Base-by-base conservation (phyloP, 768 basidiomycete species). In the Lenzites betulinus region DNA sequence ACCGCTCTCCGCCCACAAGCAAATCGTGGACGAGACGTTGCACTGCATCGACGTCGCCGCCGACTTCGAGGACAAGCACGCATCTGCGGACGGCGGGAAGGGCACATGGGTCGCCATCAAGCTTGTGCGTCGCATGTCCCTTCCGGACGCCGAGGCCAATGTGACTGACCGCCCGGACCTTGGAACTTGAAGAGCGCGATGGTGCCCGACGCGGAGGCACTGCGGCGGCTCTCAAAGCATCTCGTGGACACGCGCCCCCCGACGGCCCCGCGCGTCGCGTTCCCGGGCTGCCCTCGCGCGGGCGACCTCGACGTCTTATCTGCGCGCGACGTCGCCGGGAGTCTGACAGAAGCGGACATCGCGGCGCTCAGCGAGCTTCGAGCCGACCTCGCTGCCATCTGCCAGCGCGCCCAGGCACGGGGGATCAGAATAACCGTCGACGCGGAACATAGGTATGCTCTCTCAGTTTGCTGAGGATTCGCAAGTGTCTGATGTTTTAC, bases 31-130 rank as follows among this genome's bases (percentile, higher is more conserved):
- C 22, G 94, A 96, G 75, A 90, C 90, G 69, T 76, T 93, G 33
- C 80, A 78, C 51, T 87, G 85, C 59, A 85, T 96, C 47, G 86
- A 94, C 60, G 83, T 89, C 15, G 88, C 88, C 0, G 94, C 89
- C 5, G 85, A 89, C 62, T 94, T 93, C 67, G 93, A 97, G 70
- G 86, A 87, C 25, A 65, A 69, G 49, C 62, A 55, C 41, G 56
- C 63, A 25, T 26, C 46, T 58, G 43, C 49, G 57, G 51, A 64
- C 3, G 64, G 64, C 7, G 81, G 81, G 6, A 77, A 88, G 20
- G 78, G 83, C 62, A 92, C 90, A 0, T 93, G 91, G 85, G 87
- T 96, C 18, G 92, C 94, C 0, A 73, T 96, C 28, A 96, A 96
- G 74, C 76, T 95, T 57, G 90, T 89, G 64, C 62, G 87, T 67